Base-by-base conservation (phyloP, 371 early-diverging fungal species). In the Mucor circinelloides region DNA sequence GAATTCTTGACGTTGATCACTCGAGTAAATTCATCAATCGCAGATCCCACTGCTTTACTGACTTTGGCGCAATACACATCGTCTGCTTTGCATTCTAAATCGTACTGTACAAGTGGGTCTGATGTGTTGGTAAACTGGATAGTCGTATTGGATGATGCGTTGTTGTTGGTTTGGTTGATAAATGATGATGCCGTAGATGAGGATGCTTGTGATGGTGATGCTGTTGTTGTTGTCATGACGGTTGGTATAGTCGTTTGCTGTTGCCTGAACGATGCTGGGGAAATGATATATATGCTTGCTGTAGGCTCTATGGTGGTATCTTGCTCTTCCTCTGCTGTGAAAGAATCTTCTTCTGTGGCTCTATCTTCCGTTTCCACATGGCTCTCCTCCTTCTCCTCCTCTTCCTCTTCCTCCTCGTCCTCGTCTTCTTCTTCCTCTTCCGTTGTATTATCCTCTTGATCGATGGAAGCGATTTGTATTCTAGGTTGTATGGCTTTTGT, bases 1-100 rank as follows among this genome's bases (percentile, higher is more conserved):
- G 68, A 71, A 21, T 69, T 79, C 44, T 83, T 80, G 30, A 80
- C 63, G 60, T 73, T 72, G 10, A 83, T 64, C 2, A 80, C 83
- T 40, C 74, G 64, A 13, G 76, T 70, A 32, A 83, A 77, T 52
- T 73, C 66, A 48, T 65, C 70, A 25, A 80, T 77, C 1, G 81
- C 83, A 12, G 74, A 70, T 12, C 60, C 67, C 5, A 83, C 67
- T 12, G 76, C 72, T 28, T 63, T 66, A 17, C 70, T 72, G 3
- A 83, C 75, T 67, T 77, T 77, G 17, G 38, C 60, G 31, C 83
- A 83, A 59, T 74, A 83, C 0, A 63, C n/a, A n/a, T 66, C 65
- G 21, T 76, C 75, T 15, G 70, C 57, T 32, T 57, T 36, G 42
- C 80, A 79, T 28, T 64, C 67, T 6, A 78, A 52, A 40, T 70